These are phyloP conservation scores for Podila epicladia DNA, from an alignment of 192 early-diverging fungal genomes.

Conservation along the genomic window DNA sequence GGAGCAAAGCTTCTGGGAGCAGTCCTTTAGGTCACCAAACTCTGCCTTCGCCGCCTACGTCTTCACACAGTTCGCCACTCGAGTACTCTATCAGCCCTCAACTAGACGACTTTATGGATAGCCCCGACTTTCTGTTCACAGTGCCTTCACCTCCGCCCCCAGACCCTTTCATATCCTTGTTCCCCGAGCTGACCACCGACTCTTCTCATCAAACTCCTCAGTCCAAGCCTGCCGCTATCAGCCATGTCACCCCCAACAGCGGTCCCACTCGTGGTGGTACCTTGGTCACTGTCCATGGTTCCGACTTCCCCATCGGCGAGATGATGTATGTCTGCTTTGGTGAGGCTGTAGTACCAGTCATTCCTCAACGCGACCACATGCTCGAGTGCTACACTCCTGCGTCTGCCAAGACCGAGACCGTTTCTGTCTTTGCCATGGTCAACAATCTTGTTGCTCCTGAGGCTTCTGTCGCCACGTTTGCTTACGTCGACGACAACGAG, in stretches of 20 bases:
- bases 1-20: slow-evolving; percentile 14
- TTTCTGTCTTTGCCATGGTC: slow-evolving; percentile 44
- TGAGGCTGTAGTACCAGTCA: slow-evolving; percentile 37
- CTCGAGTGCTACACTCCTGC: slow-evolving; percentile 48
- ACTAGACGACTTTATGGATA: slow-evolving; percentile 46
- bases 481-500: slow-evolving; percentile 51
- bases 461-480: slow-evolving; percentile 33
- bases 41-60: slow-evolving; percentile 43
- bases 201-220: slow-evolving; percentile 18
- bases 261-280: slow-evolving; percentile 44
- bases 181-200: slow-evolving; percentile 24
- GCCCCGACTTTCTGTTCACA: slow-evolving; percentile 39
- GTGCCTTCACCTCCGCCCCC: slow-evolving; percentile 48
- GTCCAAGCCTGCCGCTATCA: slow-evolving; percentile 19
- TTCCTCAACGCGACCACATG: slow-evolving; percentile 51
- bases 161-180: slow-evolving; percentile 45
- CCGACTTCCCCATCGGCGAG: slow-evolving; percentile 39
- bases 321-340: slow-evolving; percentile 50
- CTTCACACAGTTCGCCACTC: slow-evolving; percentile 31
- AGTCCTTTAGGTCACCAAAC: slow-evolving; percentile 35
- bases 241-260: slow-evolving; percentile 47
- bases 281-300: slow-evolving; percentile 42
- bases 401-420: slow-evolving; percentile 39
- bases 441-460: slow-evolving; percentile 11
- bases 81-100: slow-evolving; percentile 41